Conservation (phyloP, 805 yeast genomes). For the Candida vaughaniae region DNA sequence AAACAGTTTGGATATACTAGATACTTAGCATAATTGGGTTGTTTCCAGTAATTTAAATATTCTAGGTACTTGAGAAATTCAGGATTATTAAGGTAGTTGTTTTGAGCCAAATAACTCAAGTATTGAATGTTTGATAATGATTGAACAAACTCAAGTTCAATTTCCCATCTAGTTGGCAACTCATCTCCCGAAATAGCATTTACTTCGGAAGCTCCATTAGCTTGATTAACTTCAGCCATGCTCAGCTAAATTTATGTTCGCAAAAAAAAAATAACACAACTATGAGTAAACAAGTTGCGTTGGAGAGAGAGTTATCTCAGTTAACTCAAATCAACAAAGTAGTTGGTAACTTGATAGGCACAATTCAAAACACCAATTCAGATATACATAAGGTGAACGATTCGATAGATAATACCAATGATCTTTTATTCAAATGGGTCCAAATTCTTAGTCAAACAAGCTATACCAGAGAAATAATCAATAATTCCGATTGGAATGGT, state of each 20-base stretch:
- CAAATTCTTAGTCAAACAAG: conserved; percentile 61
- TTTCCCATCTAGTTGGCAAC: conserved; percentile 82
- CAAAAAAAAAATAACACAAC: no score
- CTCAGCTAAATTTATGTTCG: neutral
- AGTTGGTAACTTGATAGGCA: conserved; percentile 27
- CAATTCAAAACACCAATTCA: conserved; percentile 25
- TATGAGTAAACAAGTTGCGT: conserved; percentile 16
- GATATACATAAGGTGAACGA: conserved; percentile 33
- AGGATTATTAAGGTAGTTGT: conserved; percentile 67
- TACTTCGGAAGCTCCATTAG: neutral
- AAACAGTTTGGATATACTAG: conserved; percentile 86
- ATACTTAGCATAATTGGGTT: conserved; percentile 66
- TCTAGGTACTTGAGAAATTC: conserved; percentile 72
- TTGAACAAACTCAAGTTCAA: conserved; percentile 92
- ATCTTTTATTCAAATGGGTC: conserved; percentile 58
- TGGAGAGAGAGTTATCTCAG: conserved; percentile 31
- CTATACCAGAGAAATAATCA: conserved; percentile 49
- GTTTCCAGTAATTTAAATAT: conserved; percentile 84
- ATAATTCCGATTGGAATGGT: conserved; percentile 43
- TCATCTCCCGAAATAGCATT: conserved; percentile 16
- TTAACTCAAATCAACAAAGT: conserved; percentile 30
- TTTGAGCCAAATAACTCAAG: conserved; percentile 82
- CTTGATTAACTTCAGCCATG: neutral
- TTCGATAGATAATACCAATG: conserved; percentile 48
- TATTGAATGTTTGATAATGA: conserved; percentile 88